phyloP scores from a whole-genome alignment of 169 alveolate species.

The Pseudocohnilembus persalinus region DNA sequence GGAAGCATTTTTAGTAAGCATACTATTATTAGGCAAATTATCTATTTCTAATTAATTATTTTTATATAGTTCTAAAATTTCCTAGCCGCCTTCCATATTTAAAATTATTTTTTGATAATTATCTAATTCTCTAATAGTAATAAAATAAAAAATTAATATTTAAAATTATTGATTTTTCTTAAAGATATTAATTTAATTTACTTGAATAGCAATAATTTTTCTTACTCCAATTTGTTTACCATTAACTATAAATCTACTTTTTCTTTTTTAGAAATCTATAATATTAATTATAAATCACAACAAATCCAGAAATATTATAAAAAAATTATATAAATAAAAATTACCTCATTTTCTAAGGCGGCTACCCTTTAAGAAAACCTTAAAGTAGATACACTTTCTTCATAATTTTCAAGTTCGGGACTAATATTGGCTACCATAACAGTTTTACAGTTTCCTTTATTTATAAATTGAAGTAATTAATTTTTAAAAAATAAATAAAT shows the following conservation, averaged over 20 bases:
- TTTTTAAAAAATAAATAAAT: too few species aligned
- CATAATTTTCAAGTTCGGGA: slow-evolving; percentile 68
- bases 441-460: slow-evolving; percentile 72
- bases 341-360: slow-evolving; percentile 64
- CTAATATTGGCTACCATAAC: slow-evolving; percentile 79
- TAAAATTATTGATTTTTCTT: neutral
- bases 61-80: neutral
- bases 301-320: too few species aligned
- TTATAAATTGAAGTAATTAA: too few species aligned
- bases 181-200: slow-evolving; percentile 11
- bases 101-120: slow-evolving; percentile 5
- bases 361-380: slow-evolving; percentile 80
- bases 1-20: slow-evolving; percentile 6
- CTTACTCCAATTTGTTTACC: slow-evolving; percentile 47
- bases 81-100: slow-evolving; percentile 4
- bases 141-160: neutral
- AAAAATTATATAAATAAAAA: neutral
- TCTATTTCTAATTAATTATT: neutral
- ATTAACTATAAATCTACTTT: slow-evolving; percentile 49
- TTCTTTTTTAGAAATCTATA: slow-evolving; percentile 48
- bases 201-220: slow-evolving; percentile 33
- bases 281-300: neutral
- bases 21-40: neutral
- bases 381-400: slow-evolving; percentile 77
- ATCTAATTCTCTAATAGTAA: slow-evolving; percentile 26